phyloP scores from a whole-genome alignment of 2,329 filamentous ascomycete genomes.

The Talaromyces sp. region DNA sequence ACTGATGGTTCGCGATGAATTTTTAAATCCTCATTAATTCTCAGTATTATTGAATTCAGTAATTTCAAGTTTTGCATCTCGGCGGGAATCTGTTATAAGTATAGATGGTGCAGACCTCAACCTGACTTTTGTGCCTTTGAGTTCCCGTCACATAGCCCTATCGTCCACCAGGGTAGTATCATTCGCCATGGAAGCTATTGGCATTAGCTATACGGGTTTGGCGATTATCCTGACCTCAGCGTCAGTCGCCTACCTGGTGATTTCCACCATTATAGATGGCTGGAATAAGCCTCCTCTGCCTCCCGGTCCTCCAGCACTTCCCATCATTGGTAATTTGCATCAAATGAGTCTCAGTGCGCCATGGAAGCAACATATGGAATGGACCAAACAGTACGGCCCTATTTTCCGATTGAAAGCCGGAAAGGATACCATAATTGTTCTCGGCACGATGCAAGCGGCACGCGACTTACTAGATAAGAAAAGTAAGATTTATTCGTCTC shows the following conservation, averaged over 20 bases:
- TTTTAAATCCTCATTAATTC: not conserved
- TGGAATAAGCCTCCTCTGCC: slow-evolving; percentile 14
- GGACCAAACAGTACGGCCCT: slow-evolving; percentile 9
- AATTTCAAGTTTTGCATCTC: not conserved
- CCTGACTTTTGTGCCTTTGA: not conserved
- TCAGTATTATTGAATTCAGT: not conserved
- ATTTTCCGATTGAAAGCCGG: slow-evolving; percentile 1
- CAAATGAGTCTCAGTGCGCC: slow-evolving; percentile 20
- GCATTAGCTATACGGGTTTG: not conserved
- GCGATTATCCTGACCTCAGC: not conserved
- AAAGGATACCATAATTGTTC: slow-evolving; percentile 24
- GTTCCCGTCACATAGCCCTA: not conserved
- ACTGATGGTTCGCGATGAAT: not conserved
- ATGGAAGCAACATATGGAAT: slow-evolving; percentile 23
- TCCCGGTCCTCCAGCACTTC: slow-evolving; percentile 23
- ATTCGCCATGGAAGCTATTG: not conserved
- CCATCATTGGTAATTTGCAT: slow-evolving; percentile 26
- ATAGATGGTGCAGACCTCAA: not conserved
- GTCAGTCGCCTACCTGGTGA: not conserved
- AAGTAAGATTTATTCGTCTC: slow-evolving; percentile 37
- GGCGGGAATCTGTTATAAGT: not conserved
- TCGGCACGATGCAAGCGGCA: slow-evolving; percentile 22
- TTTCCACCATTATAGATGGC: not conserved
- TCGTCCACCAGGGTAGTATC: not conserved
- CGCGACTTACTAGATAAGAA: slow-evolving; percentile 41